phyloP scores from a whole-genome alignment of 2,329 filamentous ascomycete species.

The Talaromyces sp. region DNA sequence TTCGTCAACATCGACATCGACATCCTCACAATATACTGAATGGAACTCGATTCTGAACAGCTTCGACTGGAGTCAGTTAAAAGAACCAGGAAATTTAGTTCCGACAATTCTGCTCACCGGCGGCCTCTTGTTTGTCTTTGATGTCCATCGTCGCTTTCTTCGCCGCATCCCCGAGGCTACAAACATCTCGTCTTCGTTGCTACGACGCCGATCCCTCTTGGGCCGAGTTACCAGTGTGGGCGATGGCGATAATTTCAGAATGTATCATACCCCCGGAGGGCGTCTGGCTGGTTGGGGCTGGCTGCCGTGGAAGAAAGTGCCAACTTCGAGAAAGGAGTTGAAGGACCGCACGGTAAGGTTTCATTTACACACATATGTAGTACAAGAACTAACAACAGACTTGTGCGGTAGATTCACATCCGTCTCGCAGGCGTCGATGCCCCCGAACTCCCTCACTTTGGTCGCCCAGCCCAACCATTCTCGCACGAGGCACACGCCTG shows the following conservation, averaged over 20 bases:
- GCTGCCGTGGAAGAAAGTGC: slow-evolving; percentile 67
- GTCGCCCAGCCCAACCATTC: slow-evolving; percentile 77
- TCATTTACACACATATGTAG: too few relatives aligned
- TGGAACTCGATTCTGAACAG: slow-evolving; percentile 42
- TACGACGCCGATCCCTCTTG: slow-evolving; percentile 69
- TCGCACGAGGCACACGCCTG: slow-evolving; percentile 74
- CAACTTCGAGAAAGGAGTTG: slow-evolving; percentile 61
- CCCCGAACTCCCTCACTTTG: slow-evolving; percentile 89
- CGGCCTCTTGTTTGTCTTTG: slow-evolving; percentile 29
- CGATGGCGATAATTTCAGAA: slow-evolving; percentile 90
- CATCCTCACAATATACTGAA: slow-evolving; percentile 23
- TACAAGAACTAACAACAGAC: neutral
- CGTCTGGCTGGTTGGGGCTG: slow-evolving; percentile 86
- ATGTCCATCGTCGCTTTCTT: slow-evolving; percentile 53
- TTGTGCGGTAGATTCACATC: slow-evolving; percentile 61
- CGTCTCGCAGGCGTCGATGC: slow-evolving; percentile 90
- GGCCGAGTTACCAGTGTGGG: slow-evolving; percentile 89
- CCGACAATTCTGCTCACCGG: slow-evolving; percentile 34
- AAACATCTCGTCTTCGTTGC: slow-evolving; percentile 69
- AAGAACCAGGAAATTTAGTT: slow-evolving; percentile 30
- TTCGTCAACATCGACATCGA: slow-evolving; percentile 10
- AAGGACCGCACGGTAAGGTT: slow-evolving; percentile 68
- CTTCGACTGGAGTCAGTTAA: slow-evolving; percentile 33
- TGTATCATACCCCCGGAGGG: slow-evolving; percentile 94
- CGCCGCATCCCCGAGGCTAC: slow-evolving; percentile 75